Base-by-base conservation (phyloP, 371 early-diverging fungal species). In the Mortierella polycephala region DNA sequence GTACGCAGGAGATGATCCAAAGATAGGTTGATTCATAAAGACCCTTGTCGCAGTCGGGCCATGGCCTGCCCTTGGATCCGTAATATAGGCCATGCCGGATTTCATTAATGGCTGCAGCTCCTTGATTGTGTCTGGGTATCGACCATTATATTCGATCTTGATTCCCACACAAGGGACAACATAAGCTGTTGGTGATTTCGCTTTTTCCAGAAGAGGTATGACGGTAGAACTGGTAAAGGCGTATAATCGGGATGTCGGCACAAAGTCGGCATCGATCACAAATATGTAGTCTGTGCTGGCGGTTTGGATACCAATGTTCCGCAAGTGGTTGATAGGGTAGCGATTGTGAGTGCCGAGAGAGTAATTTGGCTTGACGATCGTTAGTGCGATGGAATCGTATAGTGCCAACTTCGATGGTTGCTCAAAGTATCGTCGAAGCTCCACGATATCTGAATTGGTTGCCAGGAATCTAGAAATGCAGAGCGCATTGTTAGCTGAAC, bases 221-320 rank as follows among this genome's bases (percentile, higher is more conserved):
- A 87, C 59, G 1, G 62, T 51, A 4, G 76, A 64, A 23, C 62
- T 62, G 5, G 85, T 73, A 21, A 76, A 79, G 3, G 51, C 57
- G 51, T 88, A 86, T 7, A 91, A 65, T 16, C 76, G 72, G 1
- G 62, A 54, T 2, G 86, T 84, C 11, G 90, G 90, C 9, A 85
- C 76, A 67, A 91, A 91, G 61, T 91, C 91, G 6, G 89, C 90
- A 63, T 91, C 90, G 39, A 90, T 85, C 21, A 88, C 87, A 73
- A 86, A 84, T 9, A 86, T 82, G 63, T 87, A 87, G 7, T 85
- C 83, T 0, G 89, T 86, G 7, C 66, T 58, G 7, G 88, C 75
- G 21, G 84, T 80, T 1, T 71, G 64, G 37, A 88, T 84, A 18
- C 87, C 91, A 37, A 91, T 69, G 56, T 91, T 91, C 7, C 91